A percentile compares a stretch with the other conserved stretches of the same genome.
Conservation (phyloP, 1,284 basidiomycete species). For the Melampsora larici-populina region DNA sequence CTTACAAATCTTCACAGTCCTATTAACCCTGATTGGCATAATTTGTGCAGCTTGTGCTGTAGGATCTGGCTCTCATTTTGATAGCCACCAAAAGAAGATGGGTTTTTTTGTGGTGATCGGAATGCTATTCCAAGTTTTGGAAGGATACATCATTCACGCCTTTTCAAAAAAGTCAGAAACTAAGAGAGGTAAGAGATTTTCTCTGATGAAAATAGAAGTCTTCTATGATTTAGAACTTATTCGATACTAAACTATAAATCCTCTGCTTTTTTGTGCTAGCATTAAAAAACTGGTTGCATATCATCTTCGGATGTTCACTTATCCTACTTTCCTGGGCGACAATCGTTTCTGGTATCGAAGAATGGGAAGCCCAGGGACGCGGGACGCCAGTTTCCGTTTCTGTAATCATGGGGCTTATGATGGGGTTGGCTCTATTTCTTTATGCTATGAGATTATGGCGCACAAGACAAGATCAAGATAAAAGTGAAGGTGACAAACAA, state of each 20-base stretch:
- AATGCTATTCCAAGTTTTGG: constrained; percentile 29
- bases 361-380: constrained; percentile 36
- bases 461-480: neutral
- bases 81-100: constrained; percentile 27
- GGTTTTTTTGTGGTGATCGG: constrained; percentile 26
- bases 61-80: constrained; percentile 35
- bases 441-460: neutral
- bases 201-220: neutral
- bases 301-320: constrained; percentile 15
- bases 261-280: neutral
- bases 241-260: neutral
- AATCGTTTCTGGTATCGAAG: constrained; percentile 34
- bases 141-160: constrained; percentile 31
- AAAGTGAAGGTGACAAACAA: neutral
- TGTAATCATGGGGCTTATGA: constrained; percentile 23
- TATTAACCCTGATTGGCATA: constrained; percentile 20
- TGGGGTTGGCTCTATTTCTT: neutral
- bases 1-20: constrained; percentile 14
- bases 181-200: neutral
- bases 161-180: neutral
- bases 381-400: constrained; percentile 29
- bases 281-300: constrained; percentile 9
- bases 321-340: constrained; percentile 22
- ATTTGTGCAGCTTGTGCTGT: constrained; percentile 31
- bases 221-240: neutral